These are phyloP conservation scores for Herpotrichia juniperi DNA, from an alignment of 2,329 filamentous ascomycete species.

Conservation along the genomic window DNA sequence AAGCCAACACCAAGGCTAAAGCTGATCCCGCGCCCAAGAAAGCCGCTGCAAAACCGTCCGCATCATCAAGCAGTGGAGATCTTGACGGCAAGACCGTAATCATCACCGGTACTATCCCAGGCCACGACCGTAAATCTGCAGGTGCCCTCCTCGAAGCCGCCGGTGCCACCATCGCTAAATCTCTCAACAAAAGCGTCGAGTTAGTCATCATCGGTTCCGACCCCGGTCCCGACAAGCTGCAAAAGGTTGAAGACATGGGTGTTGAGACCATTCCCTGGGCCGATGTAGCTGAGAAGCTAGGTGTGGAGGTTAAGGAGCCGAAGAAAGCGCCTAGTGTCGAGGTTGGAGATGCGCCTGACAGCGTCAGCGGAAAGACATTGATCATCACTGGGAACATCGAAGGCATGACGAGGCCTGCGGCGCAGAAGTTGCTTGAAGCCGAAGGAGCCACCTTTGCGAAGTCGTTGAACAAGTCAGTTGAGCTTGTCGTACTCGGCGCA, in stretches of 20 bases:
- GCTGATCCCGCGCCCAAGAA: slow-evolving; percentile 16
- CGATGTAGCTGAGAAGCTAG: slow-evolving; percentile 49
- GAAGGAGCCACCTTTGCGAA: slow-evolving; percentile 24
- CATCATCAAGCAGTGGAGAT: slow-evolving; percentile 5
- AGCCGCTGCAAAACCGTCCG: neutral
- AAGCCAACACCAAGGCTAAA: slow-evolving; percentile 23
- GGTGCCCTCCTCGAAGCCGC: slow-evolving; percentile 20
- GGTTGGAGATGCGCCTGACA: slow-evolving; percentile 20
- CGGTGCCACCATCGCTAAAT: slow-evolving; percentile 21
- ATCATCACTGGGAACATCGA: slow-evolving; percentile 52
- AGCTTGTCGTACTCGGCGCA: slow-evolving; percentile 23
- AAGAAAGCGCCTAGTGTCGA: slow-evolving; percentile 20
- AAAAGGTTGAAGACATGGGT: slow-evolving; percentile 23
- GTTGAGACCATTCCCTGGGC: slow-evolving; percentile 23
- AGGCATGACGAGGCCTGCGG: slow-evolving; percentile 19
- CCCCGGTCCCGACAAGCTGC: slow-evolving; percentile 20
- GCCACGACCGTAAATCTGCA: slow-evolving; percentile 22
- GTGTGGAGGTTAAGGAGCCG: slow-evolving; percentile 18
- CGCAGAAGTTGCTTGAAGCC: slow-evolving; percentile 20
- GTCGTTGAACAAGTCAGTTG: slow-evolving; percentile 23
- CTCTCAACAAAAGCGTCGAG: slow-evolving; percentile 26
- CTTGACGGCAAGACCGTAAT: slow-evolving; percentile 22
- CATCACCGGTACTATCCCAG: slow-evolving; percentile 20
- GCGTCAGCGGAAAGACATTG: slow-evolving; percentile 23
- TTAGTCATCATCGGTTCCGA: slow-evolving; percentile 22